phyloP scores from a whole-genome alignment of 805 yeast species.

The Ogataea trehalophila region DNA sequence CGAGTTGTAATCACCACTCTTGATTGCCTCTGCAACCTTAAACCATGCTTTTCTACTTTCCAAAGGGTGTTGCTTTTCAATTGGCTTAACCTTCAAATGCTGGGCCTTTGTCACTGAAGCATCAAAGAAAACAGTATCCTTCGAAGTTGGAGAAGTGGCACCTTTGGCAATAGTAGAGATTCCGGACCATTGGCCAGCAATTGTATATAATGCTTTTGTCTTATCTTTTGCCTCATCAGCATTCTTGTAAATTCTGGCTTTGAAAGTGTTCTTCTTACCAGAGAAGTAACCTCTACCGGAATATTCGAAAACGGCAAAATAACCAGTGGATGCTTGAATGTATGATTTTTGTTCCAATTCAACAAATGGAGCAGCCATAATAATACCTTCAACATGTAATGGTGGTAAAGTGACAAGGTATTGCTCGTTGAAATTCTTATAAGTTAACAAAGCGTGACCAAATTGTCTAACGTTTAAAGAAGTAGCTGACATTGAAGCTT shows the following conservation, averaged over 20 bases:
- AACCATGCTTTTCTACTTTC: slow-evolving; percentile 90
- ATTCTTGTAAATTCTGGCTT: slow-evolving; percentile 71
- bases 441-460: slow-evolving; percentile 81
- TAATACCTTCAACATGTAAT: slow-evolving; percentile 87
- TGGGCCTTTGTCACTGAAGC: slow-evolving; percentile 48
- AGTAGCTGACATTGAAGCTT: slow-evolving; percentile 72
- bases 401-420: slow-evolving; percentile 89
- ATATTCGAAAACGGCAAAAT: slow-evolving; percentile 66
- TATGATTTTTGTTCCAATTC: slow-evolving; percentile 88
- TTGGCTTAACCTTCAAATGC: slow-evolving; percentile 68
- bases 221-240: slow-evolving; percentile 42
- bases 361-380: slow-evolving; percentile 88
- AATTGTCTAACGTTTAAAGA: slow-evolving; percentile 83
- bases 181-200: slow-evolving; percentile 92
- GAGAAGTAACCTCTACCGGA: slow-evolving; percentile 92
- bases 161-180: slow-evolving; percentile 62
- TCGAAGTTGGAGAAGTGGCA: slow-evolving; percentile 36
- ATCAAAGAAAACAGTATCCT: slow-evolving; percentile 57
- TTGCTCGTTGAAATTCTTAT: slow-evolving; percentile 55
- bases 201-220: slow-evolving; percentile 68
- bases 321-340: slow-evolving; percentile 80
- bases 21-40: slow-evolving; percentile 84
- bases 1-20: slow-evolving; percentile 64
- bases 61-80: slow-evolving; percentile 71
- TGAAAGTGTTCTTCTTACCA: slow-evolving; percentile 91